Conservation (phyloP, 2,329 filamentous ascomycete genomes). For the Diaporthe ilicicola region DNA sequence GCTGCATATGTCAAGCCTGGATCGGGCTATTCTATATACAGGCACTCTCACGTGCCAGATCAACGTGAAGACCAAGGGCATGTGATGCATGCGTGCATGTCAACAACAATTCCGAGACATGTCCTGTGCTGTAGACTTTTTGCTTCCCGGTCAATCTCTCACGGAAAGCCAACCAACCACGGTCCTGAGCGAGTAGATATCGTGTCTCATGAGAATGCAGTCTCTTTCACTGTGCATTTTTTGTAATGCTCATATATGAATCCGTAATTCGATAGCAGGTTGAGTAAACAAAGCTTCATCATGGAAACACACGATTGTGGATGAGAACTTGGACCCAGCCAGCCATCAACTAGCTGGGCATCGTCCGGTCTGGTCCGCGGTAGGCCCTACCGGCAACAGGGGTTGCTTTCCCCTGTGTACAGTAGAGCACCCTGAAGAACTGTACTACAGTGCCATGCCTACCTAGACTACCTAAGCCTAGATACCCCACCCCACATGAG, state of each 20-base stretch:
- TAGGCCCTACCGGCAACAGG: not conserved
- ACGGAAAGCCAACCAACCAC: not conserved
- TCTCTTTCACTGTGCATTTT: not conserved
- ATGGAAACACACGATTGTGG: too few relatives aligned
- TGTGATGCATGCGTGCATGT: too few relatives aligned
- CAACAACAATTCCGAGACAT: not conserved
- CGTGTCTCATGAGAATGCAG: not conserved
- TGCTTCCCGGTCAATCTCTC: not conserved
- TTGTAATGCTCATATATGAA: not conserved
- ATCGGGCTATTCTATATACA: not conserved
- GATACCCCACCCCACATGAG: conserved; percentile 7
- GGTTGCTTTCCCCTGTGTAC: not conserved
- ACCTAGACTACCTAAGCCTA: too few relatives aligned
- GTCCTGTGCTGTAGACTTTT: too few relatives aligned
- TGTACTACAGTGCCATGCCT: not conserved
- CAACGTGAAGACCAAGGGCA: too few relatives aligned
- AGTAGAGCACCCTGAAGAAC: not conserved
- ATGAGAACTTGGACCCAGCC: not conserved
- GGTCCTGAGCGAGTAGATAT: not conserved
- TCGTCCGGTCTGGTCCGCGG: not conserved
- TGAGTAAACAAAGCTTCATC: not conserved
- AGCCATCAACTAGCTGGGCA: not conserved
- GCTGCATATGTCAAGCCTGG: not conserved
- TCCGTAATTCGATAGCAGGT: not conserved
- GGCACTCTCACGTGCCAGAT: not conserved